A percentile compares a stretch with the other conserved stretches of the same genome.
Evolutionary conservation across 2,329 filamentous ascomycete species (phyloP).

Genomic region (Tolypocladium inflatum): DNA sequence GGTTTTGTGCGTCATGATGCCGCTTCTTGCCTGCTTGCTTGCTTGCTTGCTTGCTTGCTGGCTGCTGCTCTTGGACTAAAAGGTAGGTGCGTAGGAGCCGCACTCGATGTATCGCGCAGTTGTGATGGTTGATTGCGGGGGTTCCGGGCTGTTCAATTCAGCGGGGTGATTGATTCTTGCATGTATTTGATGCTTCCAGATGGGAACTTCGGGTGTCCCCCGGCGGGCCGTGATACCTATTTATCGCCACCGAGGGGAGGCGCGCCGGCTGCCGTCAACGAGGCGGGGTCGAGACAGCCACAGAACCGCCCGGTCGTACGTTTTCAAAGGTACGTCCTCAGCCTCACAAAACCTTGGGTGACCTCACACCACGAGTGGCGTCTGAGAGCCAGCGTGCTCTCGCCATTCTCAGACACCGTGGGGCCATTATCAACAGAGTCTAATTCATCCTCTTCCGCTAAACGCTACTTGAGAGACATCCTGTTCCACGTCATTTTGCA

Average conservation of each 20-base stretch:
- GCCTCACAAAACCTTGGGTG: neutral
- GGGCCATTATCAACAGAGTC: neutral
- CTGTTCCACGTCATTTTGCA: neutral
- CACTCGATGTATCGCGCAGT: neutral
- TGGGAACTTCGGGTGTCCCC: no score
- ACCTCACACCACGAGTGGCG: no score
- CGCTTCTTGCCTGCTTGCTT: neutral
- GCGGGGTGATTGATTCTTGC: neutral
- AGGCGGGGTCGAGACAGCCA: neutral
- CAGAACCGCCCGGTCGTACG: neutral
- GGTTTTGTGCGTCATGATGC: neutral
- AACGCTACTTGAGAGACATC: neutral
- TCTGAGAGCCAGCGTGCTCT: no score
- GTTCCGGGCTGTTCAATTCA: neutral
- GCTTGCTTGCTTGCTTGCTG: neutral
- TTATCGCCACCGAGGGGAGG: neutral
- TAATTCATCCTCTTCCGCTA: neutral
- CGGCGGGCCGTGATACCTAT: neutral
- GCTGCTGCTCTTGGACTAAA: no score
- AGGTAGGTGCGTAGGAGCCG: neutral
- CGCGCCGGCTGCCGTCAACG: neutral
- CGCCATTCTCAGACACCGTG: no score
- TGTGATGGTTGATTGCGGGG: neutral
- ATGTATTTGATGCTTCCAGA: neutral
- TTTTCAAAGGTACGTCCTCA: neutral